phyloP scores from a whole-genome alignment of 257 asterid genomes.

The Solanum sejunctum region DNA sequence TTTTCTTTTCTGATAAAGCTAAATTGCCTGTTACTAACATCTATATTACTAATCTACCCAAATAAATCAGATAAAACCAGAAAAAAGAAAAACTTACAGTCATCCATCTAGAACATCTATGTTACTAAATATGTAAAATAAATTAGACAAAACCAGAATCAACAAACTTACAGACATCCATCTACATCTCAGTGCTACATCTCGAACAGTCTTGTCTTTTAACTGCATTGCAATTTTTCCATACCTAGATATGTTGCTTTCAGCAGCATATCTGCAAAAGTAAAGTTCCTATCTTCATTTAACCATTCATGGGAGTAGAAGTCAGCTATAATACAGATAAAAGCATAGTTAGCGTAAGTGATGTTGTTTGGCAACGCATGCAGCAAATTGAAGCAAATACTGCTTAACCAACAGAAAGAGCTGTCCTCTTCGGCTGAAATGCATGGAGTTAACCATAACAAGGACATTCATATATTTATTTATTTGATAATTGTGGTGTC shows the following conservation, averaged over 20 bases:
- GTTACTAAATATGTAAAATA: not conserved
- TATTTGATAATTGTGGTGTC: not conserved
- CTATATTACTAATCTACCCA: not conserved
- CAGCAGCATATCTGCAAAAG: conserved; percentile 68
- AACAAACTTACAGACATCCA: conserved; percentile 75
- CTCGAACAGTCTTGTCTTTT: conserved; percentile 87
- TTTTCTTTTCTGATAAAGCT: not conserved
- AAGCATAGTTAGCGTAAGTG: not conserved
- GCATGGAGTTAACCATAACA: not conserved
- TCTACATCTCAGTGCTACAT: conserved; percentile 84
- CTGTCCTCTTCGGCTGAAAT: not conserved
- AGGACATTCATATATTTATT: not conserved
- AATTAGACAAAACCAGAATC: not conserved
- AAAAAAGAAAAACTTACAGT: not conserved
- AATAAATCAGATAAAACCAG: not conserved
- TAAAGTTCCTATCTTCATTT: not conserved
- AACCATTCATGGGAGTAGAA: not conserved
- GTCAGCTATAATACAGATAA: not conserved
- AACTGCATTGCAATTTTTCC: conserved; percentile 76
- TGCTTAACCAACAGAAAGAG: not conserved
- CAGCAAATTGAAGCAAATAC: not conserved
- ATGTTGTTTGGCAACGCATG: not conserved
- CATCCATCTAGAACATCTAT: not conserved
- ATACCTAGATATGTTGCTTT: conserved; percentile 37
- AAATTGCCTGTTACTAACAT: not conserved